Percentiles rank a stretch among this genome's conserved stretches.
phyloP scores from a whole-genome alignment of 2,329 filamentous ascomycete genomes.

The Didymella pomorum region DNA sequence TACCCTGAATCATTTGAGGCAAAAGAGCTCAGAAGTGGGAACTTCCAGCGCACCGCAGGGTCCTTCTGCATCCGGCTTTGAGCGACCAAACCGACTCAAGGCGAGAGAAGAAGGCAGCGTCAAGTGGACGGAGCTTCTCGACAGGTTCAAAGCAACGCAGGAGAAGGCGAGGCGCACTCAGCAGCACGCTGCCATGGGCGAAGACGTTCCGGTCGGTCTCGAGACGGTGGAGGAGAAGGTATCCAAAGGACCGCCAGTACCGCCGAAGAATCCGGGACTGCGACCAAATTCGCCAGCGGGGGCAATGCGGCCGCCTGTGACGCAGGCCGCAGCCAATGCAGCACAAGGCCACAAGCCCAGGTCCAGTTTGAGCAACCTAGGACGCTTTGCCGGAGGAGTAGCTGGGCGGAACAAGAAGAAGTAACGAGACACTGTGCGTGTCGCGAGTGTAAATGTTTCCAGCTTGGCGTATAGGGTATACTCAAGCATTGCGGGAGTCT shows the following conservation, averaged over 20 bases:
- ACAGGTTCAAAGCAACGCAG: constrained; percentile 92
- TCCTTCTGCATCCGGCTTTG: constrained; percentile 55
- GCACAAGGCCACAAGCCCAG: constrained; percentile 46
- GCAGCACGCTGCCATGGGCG: constrained; percentile 56
- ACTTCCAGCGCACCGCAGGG: constrained; percentile 45
- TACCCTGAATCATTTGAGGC: constrained; percentile 51
- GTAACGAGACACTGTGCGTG: constrained; percentile 18
- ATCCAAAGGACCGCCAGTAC: constrained; percentile 35
- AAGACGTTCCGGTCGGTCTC: constrained; percentile 34
- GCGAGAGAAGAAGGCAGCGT: constrained; percentile 84
- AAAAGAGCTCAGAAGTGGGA: constrained; percentile 53
- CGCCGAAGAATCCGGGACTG: constrained; percentile 33
- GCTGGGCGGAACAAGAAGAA: constrained; percentile 50
- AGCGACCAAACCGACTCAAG: constrained; percentile 73
- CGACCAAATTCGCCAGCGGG: constrained; percentile 36
- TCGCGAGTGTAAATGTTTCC: background rate
- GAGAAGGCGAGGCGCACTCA: constrained; percentile 81
- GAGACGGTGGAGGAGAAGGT: constrained; percentile 44
- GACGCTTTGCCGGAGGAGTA: constrained; percentile 55
- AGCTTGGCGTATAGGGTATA: constrained; percentile 17
- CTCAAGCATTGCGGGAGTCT: constrained; percentile 38
- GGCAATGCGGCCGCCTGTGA: constrained; percentile 32
- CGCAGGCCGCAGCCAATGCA: constrained; percentile 25
- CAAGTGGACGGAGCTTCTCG: constrained; percentile 89
- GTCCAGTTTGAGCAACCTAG: constrained; percentile 55